Evolutionary conservation across 2,329 filamentous ascomycete genomes (phyloP).

Genomic region (Phyllosticta paracitricarpa): DNA sequence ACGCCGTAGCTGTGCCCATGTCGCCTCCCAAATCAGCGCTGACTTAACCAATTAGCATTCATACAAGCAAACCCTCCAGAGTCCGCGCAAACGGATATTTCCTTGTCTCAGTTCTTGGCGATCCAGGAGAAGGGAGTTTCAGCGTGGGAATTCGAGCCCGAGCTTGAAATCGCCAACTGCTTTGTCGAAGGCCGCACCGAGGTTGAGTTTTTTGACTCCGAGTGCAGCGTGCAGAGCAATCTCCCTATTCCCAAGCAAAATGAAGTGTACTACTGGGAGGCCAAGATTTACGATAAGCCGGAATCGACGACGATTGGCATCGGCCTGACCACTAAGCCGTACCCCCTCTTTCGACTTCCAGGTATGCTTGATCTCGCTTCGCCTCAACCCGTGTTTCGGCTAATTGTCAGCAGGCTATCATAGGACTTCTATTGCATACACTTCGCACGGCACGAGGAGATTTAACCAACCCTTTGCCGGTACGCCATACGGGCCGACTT

Average conservation of each 20-base stretch:
- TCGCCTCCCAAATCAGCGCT: background rate
- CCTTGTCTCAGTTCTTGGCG: conserved; percentile 89
- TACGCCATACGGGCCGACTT: conserved; percentile 70
- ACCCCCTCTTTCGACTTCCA: conserved; percentile 86
- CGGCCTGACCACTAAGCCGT: conserved; percentile 93
- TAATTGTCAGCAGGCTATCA: conserved; percentile 58
- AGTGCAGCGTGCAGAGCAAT: conserved; percentile 95
- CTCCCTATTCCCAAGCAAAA: conserved; percentile 96
- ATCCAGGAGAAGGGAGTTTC: conserved; percentile 99
- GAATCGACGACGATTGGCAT: conserved; percentile 80
- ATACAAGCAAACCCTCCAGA: conserved; percentile 90
- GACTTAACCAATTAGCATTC: conserved; percentile 55
- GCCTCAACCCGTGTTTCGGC: conserved; percentile 10
- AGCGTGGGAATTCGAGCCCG: conserved; percentile 99
- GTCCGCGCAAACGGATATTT: conserved; percentile 92
- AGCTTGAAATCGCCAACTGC: conserved; percentile 95
- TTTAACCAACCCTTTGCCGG: conserved; percentile 85
- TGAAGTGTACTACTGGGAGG: conserved; percentile 99
- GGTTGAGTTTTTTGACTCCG: conserved; percentile 97
- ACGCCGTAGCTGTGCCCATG: conserved; percentile 19
- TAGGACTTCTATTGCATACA: conserved; percentile 85
- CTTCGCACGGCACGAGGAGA: conserved; percentile 75
- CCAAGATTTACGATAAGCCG: conserved; percentile 96
- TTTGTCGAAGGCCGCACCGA: conserved; percentile 95
- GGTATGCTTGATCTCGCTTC: conserved; percentile 46